Evolutionary conservation across 306 rosid species (phyloP).

Genomic region (Quercus gilva): DNA sequence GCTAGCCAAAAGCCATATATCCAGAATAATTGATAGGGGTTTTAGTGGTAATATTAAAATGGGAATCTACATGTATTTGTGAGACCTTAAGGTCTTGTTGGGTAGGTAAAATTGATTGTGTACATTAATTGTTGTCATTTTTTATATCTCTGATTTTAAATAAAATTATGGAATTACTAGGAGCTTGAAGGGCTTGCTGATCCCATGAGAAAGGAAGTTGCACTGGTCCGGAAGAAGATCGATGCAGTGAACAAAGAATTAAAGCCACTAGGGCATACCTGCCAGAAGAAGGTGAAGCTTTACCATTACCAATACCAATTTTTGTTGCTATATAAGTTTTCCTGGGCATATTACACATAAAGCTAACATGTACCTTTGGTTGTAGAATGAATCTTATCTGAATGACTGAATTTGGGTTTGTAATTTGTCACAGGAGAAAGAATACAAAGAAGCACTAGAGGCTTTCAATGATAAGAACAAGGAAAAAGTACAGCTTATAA

Average conservation of each 20-base stretch:
- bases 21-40: neutral
- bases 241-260: constrained; percentile 93
- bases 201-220: constrained; percentile 96
- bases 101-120: neutral
- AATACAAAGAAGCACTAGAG: constrained; percentile 92
- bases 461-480: constrained; percentile 92
- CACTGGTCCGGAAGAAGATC: constrained; percentile 77
- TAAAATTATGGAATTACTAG: constrained; percentile 36
- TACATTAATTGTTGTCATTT: neutral
- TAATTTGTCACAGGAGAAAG: constrained; percentile 64
- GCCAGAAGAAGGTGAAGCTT: constrained; percentile 80
- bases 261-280: constrained; percentile 91
- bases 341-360: neutral
- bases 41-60: neutral
- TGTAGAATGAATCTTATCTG: neutral
- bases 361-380: neutral
- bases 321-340: neutral
- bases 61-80: too few species aligned
- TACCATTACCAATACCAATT: neutral
- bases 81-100: neutral
- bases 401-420: constrained; percentile 5
- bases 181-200: constrained; percentile 88
- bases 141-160: neutral
- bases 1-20: neutral
- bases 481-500: constrained; percentile 64